Percentiles rank a stretch among this genome's conserved stretches.
These are phyloP conservation scores for Trichophyton rubrum DNA, from an alignment of 2,329 filamentous ascomycete species.

Conservation along the genomic window DNA sequence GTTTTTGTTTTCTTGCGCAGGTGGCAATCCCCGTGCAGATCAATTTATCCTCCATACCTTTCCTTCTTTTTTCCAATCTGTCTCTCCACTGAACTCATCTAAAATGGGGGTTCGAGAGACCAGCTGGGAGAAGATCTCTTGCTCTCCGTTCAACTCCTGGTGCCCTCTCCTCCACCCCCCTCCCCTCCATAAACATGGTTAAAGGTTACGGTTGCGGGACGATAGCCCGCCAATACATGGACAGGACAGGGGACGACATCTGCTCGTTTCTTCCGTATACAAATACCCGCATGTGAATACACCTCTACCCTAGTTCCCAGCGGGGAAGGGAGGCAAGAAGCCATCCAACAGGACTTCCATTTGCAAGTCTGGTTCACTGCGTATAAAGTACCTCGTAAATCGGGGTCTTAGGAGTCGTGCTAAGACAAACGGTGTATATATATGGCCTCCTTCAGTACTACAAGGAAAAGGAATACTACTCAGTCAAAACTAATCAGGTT, in stretches of 20 bases:
- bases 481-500: no score
- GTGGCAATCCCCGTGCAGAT: constrained; percentile 4
- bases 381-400: no score
- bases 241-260: not conserved
- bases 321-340: not conserved
- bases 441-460: no score
- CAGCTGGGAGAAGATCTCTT: not conserved
- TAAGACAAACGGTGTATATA: no score
- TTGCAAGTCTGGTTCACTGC: no score
- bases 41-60: not conserved
- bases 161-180: not conserved
- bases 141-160: not conserved
- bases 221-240: not conserved
- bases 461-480: no score
- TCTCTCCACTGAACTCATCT: not conserved
- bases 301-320: not conserved
- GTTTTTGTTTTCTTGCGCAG: not conserved
- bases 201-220: not conserved
- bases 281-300: not conserved
- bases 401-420: no score
- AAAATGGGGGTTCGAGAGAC: not conserved
- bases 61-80: not conserved
- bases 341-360: no score
- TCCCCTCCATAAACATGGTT: not conserved
- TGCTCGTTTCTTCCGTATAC: not conserved